Evolutionary conservation across 495 filamentous ascomycete species (phyloP), one percentile per base, ranked within the genome.

Genomic region (Pseudomonodictys pantanalensis): DNA sequence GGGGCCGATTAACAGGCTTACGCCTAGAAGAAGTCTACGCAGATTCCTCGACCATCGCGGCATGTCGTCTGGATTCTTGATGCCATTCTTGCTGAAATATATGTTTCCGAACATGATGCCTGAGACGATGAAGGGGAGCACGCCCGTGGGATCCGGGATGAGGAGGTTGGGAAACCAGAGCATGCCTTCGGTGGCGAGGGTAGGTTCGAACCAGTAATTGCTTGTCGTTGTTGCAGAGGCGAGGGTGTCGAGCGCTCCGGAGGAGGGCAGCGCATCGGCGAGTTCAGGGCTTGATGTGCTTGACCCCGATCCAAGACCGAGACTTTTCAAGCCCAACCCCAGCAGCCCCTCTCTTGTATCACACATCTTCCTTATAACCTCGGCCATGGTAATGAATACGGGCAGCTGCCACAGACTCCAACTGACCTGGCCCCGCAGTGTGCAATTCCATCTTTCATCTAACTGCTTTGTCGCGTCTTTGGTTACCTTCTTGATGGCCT

Each of bases 91-190:
- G 22, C 12, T 32, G 8, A 38, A 24, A 24, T 17, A 66, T 18
- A 66, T 30, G 30, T 62, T 66, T n/a, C 35, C 28, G 12, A 66
- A 54, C 58, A 62, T 66, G 29, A 66, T n/a, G 4, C 15, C 52
- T 4, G 64, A 66, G 9, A 58, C 46, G 17, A 59, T 32, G 32
- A 58, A 62, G 1, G 64, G 58, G 0, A 97, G 78, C 20, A 83
- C 61, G n/a, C 83, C 76, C 23, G 80, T 79, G 1, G 88, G 81
- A 68, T 97, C 92, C 22, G 86, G 75, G 5, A 74, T 76, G 12
- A 86, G 76, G 4, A 97, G 81, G 71, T 96, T 81, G 3, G 81
- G 78, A 68, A 93, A 92, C 90, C 91, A 97, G 6, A 90, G 76
- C 2, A 81, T 81, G 10, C 92, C 92, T 60, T 90, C 92, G 1